Conservation (phyloP, 805 yeast species). For the Saturnispora serradocipensis region DNA sequence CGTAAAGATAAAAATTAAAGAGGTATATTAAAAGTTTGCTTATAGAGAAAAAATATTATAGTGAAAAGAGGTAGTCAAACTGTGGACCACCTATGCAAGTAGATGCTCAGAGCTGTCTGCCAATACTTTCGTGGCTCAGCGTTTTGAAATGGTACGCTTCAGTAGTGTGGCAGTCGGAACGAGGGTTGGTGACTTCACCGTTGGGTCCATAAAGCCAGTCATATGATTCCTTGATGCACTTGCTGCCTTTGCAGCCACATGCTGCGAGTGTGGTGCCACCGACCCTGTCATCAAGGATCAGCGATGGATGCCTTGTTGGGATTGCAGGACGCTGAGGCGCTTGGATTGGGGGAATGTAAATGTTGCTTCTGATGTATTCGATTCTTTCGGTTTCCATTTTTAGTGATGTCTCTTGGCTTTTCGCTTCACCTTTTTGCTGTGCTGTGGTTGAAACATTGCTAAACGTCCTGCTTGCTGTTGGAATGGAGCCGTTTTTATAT, state of each 20-base stretch:
- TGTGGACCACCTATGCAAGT: not conserved
- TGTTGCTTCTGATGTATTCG: conserved; percentile 23
- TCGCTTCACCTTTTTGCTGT: not conserved
- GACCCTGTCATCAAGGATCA: conserved; percentile 26
- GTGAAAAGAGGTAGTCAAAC: not conserved
- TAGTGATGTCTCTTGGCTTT: not conserved
- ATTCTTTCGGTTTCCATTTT: conserved; percentile 28
- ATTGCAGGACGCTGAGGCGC: conserved; percentile 18
- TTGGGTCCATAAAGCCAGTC: conserved; percentile 29
- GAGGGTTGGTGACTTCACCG: conserved; percentile 25
- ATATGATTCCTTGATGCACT: conserved; percentile 27
- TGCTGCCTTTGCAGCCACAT: conserved; percentile 29
- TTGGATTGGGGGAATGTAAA: conserved; percentile 26
- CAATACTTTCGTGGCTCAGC: conserved; percentile 18
- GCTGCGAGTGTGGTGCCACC: conserved; percentile 17
- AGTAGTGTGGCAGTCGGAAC: conserved; percentile 20
- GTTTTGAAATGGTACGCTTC: conserved; percentile 25
- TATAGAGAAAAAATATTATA: not conserved
- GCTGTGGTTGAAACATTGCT: not conserved
- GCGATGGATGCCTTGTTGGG: conserved; percentile 29
- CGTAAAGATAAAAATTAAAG: no score
- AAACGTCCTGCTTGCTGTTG: not conserved
- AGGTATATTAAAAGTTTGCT: not conserved
- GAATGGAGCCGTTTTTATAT: not conserved
- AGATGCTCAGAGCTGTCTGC: conserved; percentile 12